phyloP scores from a whole-genome alignment of 176 grass and related monocot species.

The Aechmea fasciata region DNA sequence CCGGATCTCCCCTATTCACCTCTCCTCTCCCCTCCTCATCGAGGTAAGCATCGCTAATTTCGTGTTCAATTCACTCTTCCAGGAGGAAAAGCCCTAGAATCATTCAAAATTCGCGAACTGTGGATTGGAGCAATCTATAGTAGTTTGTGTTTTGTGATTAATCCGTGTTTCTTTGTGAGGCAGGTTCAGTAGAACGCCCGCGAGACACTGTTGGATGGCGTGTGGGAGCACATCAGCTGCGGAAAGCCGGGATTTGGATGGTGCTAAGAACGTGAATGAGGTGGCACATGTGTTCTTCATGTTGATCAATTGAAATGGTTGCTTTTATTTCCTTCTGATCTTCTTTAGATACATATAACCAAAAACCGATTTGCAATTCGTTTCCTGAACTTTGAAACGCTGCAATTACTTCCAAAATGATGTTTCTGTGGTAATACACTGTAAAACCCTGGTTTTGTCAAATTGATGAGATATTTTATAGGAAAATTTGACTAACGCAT shows the following conservation, averaged over 20 bases:
- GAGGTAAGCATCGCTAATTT: constrained; percentile 6
- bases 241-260: constrained; percentile 36
- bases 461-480: too few species aligned
- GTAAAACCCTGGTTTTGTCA: too few species aligned
- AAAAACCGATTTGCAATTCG: background rate
- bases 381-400: too few species aligned
- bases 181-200: constrained; percentile 21
- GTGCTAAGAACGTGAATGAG: constrained; percentile 27
- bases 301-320: constrained; percentile 1
- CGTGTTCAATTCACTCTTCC: background rate
- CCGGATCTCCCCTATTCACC: background rate
- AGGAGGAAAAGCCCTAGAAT: too few species aligned
- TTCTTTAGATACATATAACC: background rate
- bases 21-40: constrained; percentile 10
- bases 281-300: constrained; percentile 4
- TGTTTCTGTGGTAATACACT: too few species aligned
- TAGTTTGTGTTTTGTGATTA: background rate
- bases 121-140: background rate
- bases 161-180: constrained; percentile 19
- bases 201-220: constrained; percentile 9
- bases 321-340: background rate
- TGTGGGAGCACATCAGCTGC: constrained; percentile 18
- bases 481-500: too few species aligned
- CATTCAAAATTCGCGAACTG: background rate
- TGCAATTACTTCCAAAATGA: too few species aligned